A percentile compares a stretch with the other conserved stretches of the same genome.
phyloP scores from a whole-genome alignment of 2,329 filamentous ascomycete species.

The Talaromyces verruculosus region DNA sequence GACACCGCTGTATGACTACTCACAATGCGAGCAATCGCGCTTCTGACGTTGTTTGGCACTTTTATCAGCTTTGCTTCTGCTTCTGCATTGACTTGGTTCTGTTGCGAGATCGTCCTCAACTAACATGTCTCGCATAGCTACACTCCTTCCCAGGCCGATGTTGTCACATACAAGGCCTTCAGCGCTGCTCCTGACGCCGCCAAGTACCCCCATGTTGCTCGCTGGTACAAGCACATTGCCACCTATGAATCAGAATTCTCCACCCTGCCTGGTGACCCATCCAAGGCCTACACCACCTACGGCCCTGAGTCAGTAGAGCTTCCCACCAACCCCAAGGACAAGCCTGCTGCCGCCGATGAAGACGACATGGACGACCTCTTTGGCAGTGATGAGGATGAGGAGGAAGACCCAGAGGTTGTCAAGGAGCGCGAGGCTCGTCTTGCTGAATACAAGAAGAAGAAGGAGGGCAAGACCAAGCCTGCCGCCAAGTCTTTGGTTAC shows the following conservation, averaged over 20 bases:
- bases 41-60: slow-evolving; percentile 59
- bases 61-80: neutral
- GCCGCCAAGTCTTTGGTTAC: slow-evolving; percentile 96
- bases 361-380: slow-evolving; percentile 92
- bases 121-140: slow-evolving; percentile 46
- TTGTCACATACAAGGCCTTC: slow-evolving; percentile 89
- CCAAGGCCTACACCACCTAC: slow-evolving; percentile 85
- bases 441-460: slow-evolving; percentile 96
- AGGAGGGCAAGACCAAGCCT: slow-evolving; percentile 76
- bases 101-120: neutral
- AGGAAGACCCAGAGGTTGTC: slow-evolving; percentile 85
- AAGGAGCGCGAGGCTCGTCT: slow-evolving; percentile 84
- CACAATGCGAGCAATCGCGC: slow-evolving; percentile 71
- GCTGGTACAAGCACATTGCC: slow-evolving; percentile 99
- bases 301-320: slow-evolving; percentile 79
- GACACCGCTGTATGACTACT: slow-evolving; percentile 80
- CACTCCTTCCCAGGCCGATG: slow-evolving; percentile 87
- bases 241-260: slow-evolving; percentile 91
- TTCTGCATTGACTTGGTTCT: neutral
- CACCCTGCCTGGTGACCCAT: slow-evolving; percentile 84
- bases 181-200: slow-evolving; percentile 70
- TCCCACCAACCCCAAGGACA: slow-evolving; percentile 82
- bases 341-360: slow-evolving; percentile 66
- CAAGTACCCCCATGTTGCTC: slow-evolving; percentile 90
- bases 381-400: slow-evolving; percentile 89